Evolutionary conservation across 1,284 basidiomycete genomes (phyloP), one percentile per base, ranked within the genome.

Genomic region (Chondrostereum purpureum): DNA sequence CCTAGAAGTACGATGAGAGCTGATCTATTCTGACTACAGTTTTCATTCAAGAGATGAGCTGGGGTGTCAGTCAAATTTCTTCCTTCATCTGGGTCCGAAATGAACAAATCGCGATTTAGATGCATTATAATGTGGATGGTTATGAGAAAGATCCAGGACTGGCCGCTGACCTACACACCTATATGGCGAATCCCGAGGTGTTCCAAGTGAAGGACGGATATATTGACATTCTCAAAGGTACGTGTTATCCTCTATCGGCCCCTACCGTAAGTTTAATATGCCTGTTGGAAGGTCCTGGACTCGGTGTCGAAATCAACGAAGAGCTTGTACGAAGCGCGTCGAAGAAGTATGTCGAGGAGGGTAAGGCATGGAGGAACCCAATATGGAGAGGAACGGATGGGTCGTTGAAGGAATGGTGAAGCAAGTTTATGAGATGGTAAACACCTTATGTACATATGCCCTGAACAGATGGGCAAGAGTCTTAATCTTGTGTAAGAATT

Each of bases 301-400:
- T 89, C 5, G 87, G 85, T 11, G 76, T 88, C 36, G 68, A 78
- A 52, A 72, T 88, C 50, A 75, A 88, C 56, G 85, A 88, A 60
- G 61, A 65, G 12, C 58, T 83, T 16, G 81, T 89, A 8, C 65
- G 81, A 22, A 66, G 73, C 46, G 70, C 69, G 12, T 70, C 75
- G 18, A 65, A 69, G 46, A 68, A 65, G 16, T 69, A 74, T 50
- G 53, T 64, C 8, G 42, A 55, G 1, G 56, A 59, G 12, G 61
- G 69, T 51, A 60, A 60, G 22, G 63, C 73, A 2, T 81, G 77
- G 77, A 72, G 73, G 46, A 88, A 87, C 60, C 75, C 79, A 0
- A 64, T 80, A 5, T 84, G 66, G 48, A 45, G 51, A 44, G 49
- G 51, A n/a, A 42, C 40, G 6, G 51, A 53, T 40, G 46, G 45